phyloP scores from a whole-genome alignment of 805 yeast genomes.

The Saccharomycopsis vini region DNA sequence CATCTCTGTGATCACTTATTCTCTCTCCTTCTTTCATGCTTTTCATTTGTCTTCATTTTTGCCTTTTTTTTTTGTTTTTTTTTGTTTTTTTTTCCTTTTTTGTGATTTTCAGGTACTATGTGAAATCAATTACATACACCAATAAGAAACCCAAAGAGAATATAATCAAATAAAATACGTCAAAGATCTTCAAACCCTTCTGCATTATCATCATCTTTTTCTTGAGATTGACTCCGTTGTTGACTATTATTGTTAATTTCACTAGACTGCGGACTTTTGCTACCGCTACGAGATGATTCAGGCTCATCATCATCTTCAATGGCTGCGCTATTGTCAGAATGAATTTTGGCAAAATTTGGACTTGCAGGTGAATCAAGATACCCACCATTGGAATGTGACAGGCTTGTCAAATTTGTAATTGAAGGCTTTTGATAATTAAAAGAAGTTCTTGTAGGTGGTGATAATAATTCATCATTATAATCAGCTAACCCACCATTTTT shows the following conservation, averaged over 20 bases:
- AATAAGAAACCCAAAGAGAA: too few relatives aligned
- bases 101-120: too few relatives aligned
- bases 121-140: too few relatives aligned
- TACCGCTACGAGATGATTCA: neutral
- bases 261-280: too few relatives aligned
- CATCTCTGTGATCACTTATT: too few relatives aligned
- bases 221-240: neutral
- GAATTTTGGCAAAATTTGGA: neutral
- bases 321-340: neutral
- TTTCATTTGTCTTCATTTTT: neutral
- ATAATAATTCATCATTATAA: neutral
- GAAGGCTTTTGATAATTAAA: conserved; percentile 2
- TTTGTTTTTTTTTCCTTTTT: neutral
- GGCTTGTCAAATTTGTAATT: neutral
- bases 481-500: neutral
- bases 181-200: conserved; percentile 13
- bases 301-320: conserved; percentile 7
- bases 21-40: too few relatives aligned
- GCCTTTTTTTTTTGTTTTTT: neutral
- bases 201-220: conserved; percentile 10
- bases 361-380: conserved; percentile 5
- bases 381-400: conserved; percentile 3
- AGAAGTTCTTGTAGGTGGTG: conserved; percentile 1
- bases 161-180: too few relatives aligned
- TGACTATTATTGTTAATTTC: neutral